These are phyloP conservation scores for Daldinia bambusicola DNA, from an alignment of 495 filamentous ascomycete species.

Conservation along the genomic window DNA sequence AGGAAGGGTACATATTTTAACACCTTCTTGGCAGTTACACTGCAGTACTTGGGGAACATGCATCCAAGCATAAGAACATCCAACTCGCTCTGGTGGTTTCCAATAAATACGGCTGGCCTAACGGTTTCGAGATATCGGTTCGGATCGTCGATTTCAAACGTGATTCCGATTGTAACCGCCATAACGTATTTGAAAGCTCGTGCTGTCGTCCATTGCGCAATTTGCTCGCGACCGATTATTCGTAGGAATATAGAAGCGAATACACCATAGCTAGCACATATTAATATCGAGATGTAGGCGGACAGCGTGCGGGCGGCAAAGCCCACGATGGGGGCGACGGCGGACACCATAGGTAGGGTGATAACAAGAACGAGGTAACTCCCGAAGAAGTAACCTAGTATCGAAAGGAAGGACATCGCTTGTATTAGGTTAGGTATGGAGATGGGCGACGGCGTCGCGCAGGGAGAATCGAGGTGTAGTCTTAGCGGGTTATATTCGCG, in stretches of 20 bases:
- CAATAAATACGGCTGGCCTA: slow-evolving; percentile 89
- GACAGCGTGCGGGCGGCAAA: slow-evolving; percentile 80
- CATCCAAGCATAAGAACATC: slow-evolving; percentile 90
- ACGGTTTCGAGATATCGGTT: slow-evolving; percentile 68
- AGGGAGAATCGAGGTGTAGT: background rate
- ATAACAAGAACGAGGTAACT: slow-evolving; percentile 67
- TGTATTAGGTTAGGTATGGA: slow-evolving; percentile 10
- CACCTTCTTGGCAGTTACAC: slow-evolving; percentile 90
- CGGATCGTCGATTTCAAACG: slow-evolving; percentile 77
- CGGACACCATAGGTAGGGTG: slow-evolving; percentile 65
- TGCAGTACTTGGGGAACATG: slow-evolving; percentile 90
- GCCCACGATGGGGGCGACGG: slow-evolving; percentile 64
- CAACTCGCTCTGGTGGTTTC: slow-evolving; percentile 94
- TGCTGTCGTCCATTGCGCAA: slow-evolving; percentile 86
- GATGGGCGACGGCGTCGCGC: slow-evolving; percentile 17
- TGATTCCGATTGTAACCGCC: slow-evolving; percentile 78
- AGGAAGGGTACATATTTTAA: slow-evolving; percentile 85
- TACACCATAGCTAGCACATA: slow-evolving; percentile 81
- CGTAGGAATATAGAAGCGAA: slow-evolving; percentile 77
- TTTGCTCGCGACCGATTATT: slow-evolving; percentile 72
- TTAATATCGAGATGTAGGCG: slow-evolving; percentile 71
- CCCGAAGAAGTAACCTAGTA: slow-evolving; percentile 65
- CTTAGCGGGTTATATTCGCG: background rate
- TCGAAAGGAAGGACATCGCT: slow-evolving; percentile 49
- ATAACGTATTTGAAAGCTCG: slow-evolving; percentile 85